Evolutionary conservation across 306 rosid genomes (phyloP), one percentile per base, ranked within the genome.

Genomic region (Ochetophila trinervis): DNA sequence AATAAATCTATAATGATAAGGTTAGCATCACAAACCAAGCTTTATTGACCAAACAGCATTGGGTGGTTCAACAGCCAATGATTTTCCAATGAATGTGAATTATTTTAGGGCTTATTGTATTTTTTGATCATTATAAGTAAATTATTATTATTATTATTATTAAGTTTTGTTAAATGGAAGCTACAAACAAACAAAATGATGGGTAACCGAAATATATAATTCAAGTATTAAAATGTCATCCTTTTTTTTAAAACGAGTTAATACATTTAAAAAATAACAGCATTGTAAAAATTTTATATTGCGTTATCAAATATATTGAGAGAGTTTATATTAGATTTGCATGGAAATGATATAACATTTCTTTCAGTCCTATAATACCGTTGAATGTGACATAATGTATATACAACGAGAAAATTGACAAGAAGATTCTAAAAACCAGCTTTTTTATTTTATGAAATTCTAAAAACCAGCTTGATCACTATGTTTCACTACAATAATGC

Each of bases 401-500:
- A 21, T 6, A 56, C 45, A 10, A 18, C 49, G 56, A 57, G 36
- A 50, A 51, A 78, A 55, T 72, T 74, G 75, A 67, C 70, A 69
- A 74, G 71, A 70, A 57, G 78, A 71, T 81, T 45, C 15, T 65
- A 72, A 62, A 40, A 45, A 40, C 32, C 32, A 27, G 2, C 64
- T 34, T 44, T n/a, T n/a, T n/a, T n/a, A n/a, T n/a, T n/a, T n/a
- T n/a, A n/a, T n/a, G n/a, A n/a, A n/a, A 71, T 81, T 45, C 15
- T 65, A 72, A 62, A 40, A 45, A 40, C 32, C 32, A 27, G 2
- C 64, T 34, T 44, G 60, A 50, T 68, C 75, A 66, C 68, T 62
- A 60, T 21, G 66, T 60, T 30, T 67, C 67, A 40, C 59, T 69
- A 62, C 77, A 81, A 74, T 72, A 66, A 86, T 79, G 70, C 78